Evolutionary conservation across 169 alveolate species (phyloP), one percentile per base, ranked within the genome.

Genomic region (Toxoplasma gondii): DNA sequence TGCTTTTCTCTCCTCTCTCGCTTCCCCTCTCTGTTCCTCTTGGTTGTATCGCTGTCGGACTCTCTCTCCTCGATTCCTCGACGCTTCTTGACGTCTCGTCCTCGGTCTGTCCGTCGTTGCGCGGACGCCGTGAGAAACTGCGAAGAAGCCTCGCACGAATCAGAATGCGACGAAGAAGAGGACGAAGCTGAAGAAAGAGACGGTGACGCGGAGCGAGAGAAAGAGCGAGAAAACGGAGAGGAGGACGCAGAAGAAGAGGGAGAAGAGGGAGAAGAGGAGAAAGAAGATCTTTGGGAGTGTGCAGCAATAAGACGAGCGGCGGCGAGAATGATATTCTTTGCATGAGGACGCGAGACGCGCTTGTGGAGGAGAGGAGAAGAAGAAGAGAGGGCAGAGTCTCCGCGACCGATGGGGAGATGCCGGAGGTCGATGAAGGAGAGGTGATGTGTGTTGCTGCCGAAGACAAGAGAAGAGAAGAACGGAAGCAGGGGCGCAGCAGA

Each of bases 371-470:
- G 74, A 16, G 74, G 5, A 16, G 74, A 16, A 31, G 74, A 22
- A 27, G 31, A 16, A n/a, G 84, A n/a, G 27, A 36, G 44, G n/a
- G 74, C 74, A 7, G 74, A 4, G 74, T 27, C 43, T n/a, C 84
- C 84, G 84, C 84, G 84, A 22, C 84, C 84, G 27, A 74, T 24
- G 1, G 84, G 84, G 39, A 74, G 84, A n/a, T 74, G 84, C 7
- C 84, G 39, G 39, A 74, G 84, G n/a, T 74, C 84, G 49, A 74
- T 16, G 27, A 74, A 36, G 27, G 84, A 74, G 84, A 74, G 39
- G 22, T 74, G 84, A n/a, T 74, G 44, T 4, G 84, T 74, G 84
- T 74, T 74, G 84, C 84, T 74, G 84, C 84, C 84, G 19, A 74
- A 31, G 44, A n/a, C 84, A n/a, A 74, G 84, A 9, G 84, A 74